These are phyloP conservation scores for Boletus tylopilopsis DNA, from an alignment of 768 basidiomycete genomes.

Conservation along the genomic window DNA sequence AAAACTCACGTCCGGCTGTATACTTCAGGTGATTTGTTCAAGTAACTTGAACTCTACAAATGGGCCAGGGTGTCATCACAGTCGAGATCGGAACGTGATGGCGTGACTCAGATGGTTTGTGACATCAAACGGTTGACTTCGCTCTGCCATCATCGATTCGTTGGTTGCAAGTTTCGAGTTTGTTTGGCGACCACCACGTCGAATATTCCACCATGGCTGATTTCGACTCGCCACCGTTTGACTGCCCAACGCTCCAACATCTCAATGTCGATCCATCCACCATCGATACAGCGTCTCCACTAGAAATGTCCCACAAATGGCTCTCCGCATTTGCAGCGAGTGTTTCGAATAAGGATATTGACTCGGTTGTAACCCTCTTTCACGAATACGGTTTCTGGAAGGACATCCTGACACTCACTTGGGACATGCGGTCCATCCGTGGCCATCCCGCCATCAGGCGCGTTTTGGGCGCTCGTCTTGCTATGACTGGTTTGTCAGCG, in stretches of 20 bases:
- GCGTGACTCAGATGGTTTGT: too few species aligned
- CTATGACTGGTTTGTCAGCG: conserved; percentile 12
- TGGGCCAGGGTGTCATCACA: too few species aligned
- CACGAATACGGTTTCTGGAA: conserved; percentile 40
- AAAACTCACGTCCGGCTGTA: too few species aligned
- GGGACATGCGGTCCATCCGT: conserved; percentile 49
- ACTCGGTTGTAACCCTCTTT: conserved; percentile 12
- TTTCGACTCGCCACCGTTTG: conserved; percentile 3
- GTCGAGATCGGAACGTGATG: conserved; percentile 33
- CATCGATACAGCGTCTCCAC: conserved; percentile 8
- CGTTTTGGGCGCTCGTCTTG: conserved; percentile 37
- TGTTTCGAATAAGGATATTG: background rate
- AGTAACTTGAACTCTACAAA: too few species aligned
- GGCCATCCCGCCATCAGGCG: conserved; percentile 33
- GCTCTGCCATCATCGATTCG: too few species aligned
- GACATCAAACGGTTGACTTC: too few species aligned
- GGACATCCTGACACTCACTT: conserved; percentile 50
- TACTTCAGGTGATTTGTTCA: too few species aligned
- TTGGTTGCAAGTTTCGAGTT: too few species aligned
- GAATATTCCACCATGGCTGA: background rate
- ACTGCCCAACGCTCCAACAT: conserved; percentile 19
- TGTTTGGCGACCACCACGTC: background rate
- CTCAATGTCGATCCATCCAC: conserved; percentile 16
- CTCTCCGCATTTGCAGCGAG: conserved; percentile 13
- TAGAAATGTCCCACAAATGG: conserved; percentile 14